These are phyloP conservation scores for Tricholoma bakamatsutake DNA, from an alignment of 768 basidiomycete species.

Conservation along the genomic window DNA sequence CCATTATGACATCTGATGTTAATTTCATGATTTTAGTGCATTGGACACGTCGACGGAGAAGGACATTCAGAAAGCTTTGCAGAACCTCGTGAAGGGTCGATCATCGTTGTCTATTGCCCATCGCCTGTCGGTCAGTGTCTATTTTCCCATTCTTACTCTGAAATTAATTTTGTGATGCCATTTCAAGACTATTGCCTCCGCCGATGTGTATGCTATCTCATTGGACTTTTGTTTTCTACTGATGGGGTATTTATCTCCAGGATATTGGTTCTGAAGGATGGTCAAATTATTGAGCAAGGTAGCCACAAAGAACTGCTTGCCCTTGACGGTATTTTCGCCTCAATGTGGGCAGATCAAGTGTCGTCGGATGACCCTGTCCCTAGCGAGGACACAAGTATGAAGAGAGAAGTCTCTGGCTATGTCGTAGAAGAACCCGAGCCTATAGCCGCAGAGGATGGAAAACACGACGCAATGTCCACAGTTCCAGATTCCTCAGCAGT, in stretches of 20 bases:
- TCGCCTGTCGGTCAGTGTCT: slow-evolving; percentile 56
- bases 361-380: slow-evolving; percentile 52
- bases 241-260: slow-evolving; percentile 30
- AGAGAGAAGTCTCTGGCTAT: slow-evolving; percentile 42
- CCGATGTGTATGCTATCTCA: slow-evolving; percentile 45
- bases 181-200: slow-evolving; percentile 46
- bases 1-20: neutral
- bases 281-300: slow-evolving; percentile 80
- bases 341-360: slow-evolving; percentile 87
- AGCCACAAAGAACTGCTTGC: slow-evolving; percentile 73
- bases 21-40: slow-evolving; percentile 44
- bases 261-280: slow-evolving; percentile 89
- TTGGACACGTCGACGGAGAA: slow-evolving; percentile 89
- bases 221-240: slow-evolving; percentile 1
- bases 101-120: slow-evolving; percentile 79
- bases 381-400: slow-evolving; percentile 20
- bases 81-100: slow-evolving; percentile 67
- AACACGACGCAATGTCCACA: neutral
- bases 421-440: slow-evolving; percentile 29
- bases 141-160: slow-evolving; percentile 2
- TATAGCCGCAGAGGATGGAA: slow-evolving; percentile 2
- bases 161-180: slow-evolving; percentile 14
- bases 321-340: slow-evolving; percentile 65
- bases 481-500: slow-evolving; percentile 5
- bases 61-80: slow-evolving; percentile 84